These are phyloP conservation scores for Malus sylvestris DNA, from an alignment of 306 rosid genomes.

Conservation along the genomic window DNA sequence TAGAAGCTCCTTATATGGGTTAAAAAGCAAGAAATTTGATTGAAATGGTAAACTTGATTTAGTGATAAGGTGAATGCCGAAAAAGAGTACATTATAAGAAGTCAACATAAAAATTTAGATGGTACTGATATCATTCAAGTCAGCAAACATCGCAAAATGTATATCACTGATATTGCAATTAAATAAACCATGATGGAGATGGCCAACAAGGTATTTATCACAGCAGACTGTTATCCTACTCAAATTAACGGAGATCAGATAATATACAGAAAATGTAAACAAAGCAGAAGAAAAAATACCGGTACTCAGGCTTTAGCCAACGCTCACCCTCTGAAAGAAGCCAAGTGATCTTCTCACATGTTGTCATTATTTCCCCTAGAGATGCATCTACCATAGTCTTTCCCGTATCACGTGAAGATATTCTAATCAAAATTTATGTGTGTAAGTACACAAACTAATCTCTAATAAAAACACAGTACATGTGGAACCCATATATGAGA, in stretches of 20 bases:
- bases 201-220: not conserved
- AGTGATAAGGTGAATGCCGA: not conserved
- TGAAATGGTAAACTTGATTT: not conserved
- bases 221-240: not conserved
- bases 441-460: slow-evolving; percentile 10
- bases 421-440: slow-evolving; percentile 37
- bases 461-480: not conserved
- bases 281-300: slow-evolving; percentile 39
- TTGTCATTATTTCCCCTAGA: slow-evolving; percentile 90
- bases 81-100: not conserved
- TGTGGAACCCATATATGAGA: not conserved
- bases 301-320: slow-evolving; percentile 84
- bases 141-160: not conserved
- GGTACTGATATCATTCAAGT: not conserved
- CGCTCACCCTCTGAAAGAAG: slow-evolving; percentile 88
- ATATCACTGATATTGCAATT: not conserved
- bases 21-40: not conserved
- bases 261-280: not conserved
- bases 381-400: slow-evolving; percentile 93
- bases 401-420: slow-evolving; percentile 91
- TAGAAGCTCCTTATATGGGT: not conserved
- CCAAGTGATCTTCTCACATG: slow-evolving; percentile 96
- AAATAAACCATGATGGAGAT: not conserved
- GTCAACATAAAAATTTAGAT: not conserved
- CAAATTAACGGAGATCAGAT: slow-evolving; percentile 8